Evolutionary conservation across 192 early-diverging fungal species (phyloP), one percentile per base, ranked within the genome.

Genomic region (Paraglomus brasilianum): DNA sequence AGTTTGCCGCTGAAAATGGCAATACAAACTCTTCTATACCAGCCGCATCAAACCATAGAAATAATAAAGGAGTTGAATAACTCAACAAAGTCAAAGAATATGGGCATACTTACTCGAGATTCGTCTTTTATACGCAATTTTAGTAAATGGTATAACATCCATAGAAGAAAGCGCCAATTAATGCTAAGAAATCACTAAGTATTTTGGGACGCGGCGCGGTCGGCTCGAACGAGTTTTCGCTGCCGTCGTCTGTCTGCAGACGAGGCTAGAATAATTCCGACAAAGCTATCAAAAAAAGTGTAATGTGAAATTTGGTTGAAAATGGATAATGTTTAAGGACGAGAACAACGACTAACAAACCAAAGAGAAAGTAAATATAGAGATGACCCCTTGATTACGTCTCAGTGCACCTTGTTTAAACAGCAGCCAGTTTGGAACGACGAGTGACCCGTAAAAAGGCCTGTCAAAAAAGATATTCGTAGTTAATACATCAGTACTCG

Each of bases 151-250:
- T n/a, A n/a, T 30, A 30, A 30, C 30, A 30, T 30, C 30, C 30
- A 30, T 93, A 92, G 39, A 93, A 84, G 15, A 89, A 69, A 4
- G 91, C 90, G 43, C 90, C 87, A 15, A 86, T 68, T 24, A 93
- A 57, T 5, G 91, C 89, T 53, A 92, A 77, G 0, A 85, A 30
- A 30, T 30, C 30, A 30, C 30, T 3, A 30, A 30, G 30, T 30
- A 30, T 30, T 30, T 30, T 68, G 63, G 79, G 73, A 55, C 45
- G 21, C 39, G 76, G 59, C 14, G 45, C 55, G 8, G 64, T 72
- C 2, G 14, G 8, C 8, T 39, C 22, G 1, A 45, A 36, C 1
- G 46, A 40, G 15, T 70, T 77, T 8, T 66, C 36, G 14, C 36
- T 61, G 17, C 52, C 71, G 30, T 36, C 69, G 71, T 22, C 80